Base-by-base conservation (phyloP, 495 filamentous ascomycete genomes). In the Penicillium diatomitis region DNA sequence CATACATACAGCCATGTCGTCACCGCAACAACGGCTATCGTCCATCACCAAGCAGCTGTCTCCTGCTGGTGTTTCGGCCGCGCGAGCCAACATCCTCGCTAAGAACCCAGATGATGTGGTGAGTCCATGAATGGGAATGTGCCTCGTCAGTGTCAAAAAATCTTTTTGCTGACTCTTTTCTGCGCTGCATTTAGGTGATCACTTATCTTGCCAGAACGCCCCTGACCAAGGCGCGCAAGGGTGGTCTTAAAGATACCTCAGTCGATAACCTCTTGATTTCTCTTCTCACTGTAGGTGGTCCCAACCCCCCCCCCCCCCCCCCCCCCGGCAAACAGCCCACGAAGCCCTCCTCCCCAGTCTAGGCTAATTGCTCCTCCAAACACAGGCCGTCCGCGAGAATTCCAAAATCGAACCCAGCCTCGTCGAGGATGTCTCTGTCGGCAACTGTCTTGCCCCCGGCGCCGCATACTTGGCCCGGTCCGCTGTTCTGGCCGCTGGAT, bases 341-440 rank as follows among this genome's bases (percentile, higher is more conserved):
- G 10, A 36, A 36, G 34, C 34, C 34, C 10, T 10, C 6, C 6
- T 2, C 6, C 29, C 32, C 27, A 44, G 30, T 4, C 4, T 11
- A 8, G 20, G 0, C 50, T 32, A 73, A 20, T 20, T 20, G 20
- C 20, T 20, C 20, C 20, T 20, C 20, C 20, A 20, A 20, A 20
- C 20, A 20, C 20, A 20, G 70, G 64, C 55, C 30, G 80, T 91
- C 28, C 68, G 83, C 41, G 74, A 85, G 58, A 83, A 83, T 47
- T 85, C 86, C 46, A 87, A 81, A 11, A 65, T 97, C 46, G 85
- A 95, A 58, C 88, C 90, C 5, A 77, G 79, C 30, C 75, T 96
- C 34, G 82, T 97, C 6, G 90, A 96, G 68, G 91, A 96, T 68
- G 85, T 97, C 63, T 87, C 81, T 67, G 79, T 92, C 58, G 91